These are phyloP conservation scores for Suhomyces bokatorum DNA, from an alignment of 1,139 yeast species.

Conservation along the genomic window DNA sequence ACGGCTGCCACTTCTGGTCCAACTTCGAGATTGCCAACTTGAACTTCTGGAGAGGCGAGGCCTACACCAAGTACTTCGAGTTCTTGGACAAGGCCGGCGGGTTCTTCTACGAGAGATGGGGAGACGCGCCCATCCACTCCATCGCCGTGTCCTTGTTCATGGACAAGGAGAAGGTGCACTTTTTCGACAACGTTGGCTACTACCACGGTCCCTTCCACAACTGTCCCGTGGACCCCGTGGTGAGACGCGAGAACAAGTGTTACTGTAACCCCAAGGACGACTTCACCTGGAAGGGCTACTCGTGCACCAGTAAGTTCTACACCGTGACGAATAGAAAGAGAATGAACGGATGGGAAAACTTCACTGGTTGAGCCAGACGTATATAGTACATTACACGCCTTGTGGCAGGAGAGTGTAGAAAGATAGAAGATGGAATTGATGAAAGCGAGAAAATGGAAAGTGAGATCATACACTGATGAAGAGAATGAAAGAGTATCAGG, in stretches of 20 bases:
- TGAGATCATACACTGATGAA: too few species aligned
- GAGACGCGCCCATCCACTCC: conserved; percentile 90
- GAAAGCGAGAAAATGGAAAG: too few species aligned
- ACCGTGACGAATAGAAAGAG: conserved; percentile 59
- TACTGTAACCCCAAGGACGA: conserved; percentile 72
- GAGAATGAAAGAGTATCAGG: too few species aligned
- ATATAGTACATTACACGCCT: not conserved
- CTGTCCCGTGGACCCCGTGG: conserved; percentile 67
- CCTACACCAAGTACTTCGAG: conserved; percentile 68
- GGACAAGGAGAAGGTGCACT: conserved; percentile 65
- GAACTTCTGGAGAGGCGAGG: conserved; percentile 71
- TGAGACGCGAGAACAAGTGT: conserved; percentile 59
- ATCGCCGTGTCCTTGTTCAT: conserved; percentile 80
- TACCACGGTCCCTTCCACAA: conserved; percentile 76
- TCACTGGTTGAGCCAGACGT: conserved; percentile 22
- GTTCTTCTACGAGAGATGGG: conserved; percentile 90
- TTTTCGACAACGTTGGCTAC: conserved; percentile 82
- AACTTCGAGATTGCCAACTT: conserved; percentile 80
- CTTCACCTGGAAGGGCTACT: conserved; percentile 84
- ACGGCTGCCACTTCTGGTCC: conserved; percentile 87
- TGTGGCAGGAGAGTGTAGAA: too few species aligned
- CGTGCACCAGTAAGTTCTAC: conserved; percentile 78
- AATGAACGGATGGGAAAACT: conserved; percentile 78
- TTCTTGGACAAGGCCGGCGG: conserved; percentile 79
- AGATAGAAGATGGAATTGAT: too few species aligned